These are phyloP conservation scores for Perilla frutescens DNA, from an alignment of 257 asterid species.

Conservation along the genomic window DNA sequence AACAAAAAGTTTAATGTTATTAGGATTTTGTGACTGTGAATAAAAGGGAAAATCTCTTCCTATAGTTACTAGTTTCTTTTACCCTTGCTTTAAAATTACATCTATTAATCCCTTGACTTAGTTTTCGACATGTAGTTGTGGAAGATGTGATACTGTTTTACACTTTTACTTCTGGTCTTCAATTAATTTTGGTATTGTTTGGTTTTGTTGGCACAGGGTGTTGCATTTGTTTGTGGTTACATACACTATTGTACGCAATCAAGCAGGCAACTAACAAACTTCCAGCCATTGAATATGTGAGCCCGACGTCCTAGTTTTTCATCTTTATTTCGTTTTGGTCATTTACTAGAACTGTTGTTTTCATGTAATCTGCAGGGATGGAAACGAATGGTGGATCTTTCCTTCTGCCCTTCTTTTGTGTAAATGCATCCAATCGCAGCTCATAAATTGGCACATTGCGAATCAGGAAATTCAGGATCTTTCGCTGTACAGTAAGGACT, in stretches of 20 bases:
- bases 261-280: conserved; percentile 64
- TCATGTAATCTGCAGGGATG: conserved; percentile 70
- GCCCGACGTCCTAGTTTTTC: conserved; percentile 29
- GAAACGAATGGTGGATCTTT: conserved; percentile 98
- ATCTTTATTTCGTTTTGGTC: neutral
- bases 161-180: neutral
- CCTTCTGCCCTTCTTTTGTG: conserved; percentile 86
- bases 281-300: conserved; percentile 97
- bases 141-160: neutral
- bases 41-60: too few relatives aligned
- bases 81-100: too few relatives aligned
- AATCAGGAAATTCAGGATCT: conserved; percentile 96
- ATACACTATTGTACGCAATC: conserved; percentile 68
- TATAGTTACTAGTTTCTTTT: too few relatives aligned
- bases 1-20: neutral
- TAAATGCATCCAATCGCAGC: conserved; percentile 88
- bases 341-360: neutral
- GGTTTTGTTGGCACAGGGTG: conserved; percentile 54
- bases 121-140: neutral
- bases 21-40: too few relatives aligned
- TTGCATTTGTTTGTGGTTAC: conserved; percentile 85
- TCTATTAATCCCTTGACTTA: too few relatives aligned
- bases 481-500: conserved; percentile 87
- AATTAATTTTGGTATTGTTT: conserved; percentile 7
- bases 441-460: conserved; percentile 88